A percentile compares a stretch with the other conserved stretches of the same genome.
These are phyloP conservation scores for Xylariaceae sp. DNA, from an alignment of 2,329 filamentous ascomycete species.

Conservation along the genomic window DNA sequence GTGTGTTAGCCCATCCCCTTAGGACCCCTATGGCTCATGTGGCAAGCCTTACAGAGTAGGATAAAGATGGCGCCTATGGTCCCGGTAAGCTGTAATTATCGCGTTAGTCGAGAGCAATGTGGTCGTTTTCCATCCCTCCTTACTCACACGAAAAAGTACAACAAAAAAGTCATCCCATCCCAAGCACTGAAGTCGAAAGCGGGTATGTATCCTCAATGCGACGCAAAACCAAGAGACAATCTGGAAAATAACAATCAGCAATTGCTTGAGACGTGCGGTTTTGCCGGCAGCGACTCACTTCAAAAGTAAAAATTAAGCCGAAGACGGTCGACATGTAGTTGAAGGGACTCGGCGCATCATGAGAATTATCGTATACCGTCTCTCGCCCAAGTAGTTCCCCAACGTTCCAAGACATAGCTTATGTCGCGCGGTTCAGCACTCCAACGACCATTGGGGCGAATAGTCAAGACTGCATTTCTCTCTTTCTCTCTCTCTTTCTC, in stretches of 20 bases:
- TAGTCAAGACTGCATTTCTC: conserved; percentile 22
- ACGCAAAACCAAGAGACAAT: conserved; percentile 39
- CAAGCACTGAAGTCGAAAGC: conserved; percentile 36
- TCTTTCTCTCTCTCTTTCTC: conserved; percentile 2
- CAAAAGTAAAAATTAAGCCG: conserved; percentile 34
- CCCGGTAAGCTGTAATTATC: conserved; percentile 29
- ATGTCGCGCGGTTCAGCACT: conserved; percentile 18
- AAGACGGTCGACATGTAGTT: conserved; percentile 30
- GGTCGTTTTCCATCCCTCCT: neutral
- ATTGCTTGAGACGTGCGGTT: no score
- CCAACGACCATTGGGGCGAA: conserved; percentile 17
- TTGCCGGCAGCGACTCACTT: conserved; percentile 29
- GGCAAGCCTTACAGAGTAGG: conserved; percentile 18
- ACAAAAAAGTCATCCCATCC: conserved; percentile 47
- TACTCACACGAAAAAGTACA: conserved; percentile 39
- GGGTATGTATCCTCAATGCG: conserved; percentile 36
- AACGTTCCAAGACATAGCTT: conserved; percentile 23
- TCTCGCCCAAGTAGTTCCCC: conserved; percentile 17
- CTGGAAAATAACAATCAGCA: conserved; percentile 18
- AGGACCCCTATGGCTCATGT: neutral
- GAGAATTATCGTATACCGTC: conserved; percentile 37
- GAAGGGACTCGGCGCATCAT: conserved; percentile 31
- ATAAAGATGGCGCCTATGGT: conserved; percentile 33
- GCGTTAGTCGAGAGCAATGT: neutral
- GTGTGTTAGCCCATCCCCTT: conserved; percentile 16